Evolutionary conservation across 2,329 filamentous ascomycete genomes (phyloP).

Genomic region (Alternaria sp.): DNA sequence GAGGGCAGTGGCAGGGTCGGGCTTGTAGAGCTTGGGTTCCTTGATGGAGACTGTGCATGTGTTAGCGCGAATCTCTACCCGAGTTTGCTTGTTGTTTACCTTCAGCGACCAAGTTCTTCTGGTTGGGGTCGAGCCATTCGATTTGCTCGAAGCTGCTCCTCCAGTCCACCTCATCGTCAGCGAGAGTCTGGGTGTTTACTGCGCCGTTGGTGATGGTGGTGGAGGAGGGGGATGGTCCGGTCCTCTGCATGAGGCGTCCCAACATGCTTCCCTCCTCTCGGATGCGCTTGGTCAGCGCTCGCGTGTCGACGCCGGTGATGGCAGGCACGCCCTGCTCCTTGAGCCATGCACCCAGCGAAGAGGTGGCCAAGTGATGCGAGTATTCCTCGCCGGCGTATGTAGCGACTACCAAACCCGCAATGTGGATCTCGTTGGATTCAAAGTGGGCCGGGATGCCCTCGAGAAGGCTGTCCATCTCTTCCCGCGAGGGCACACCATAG

Average conservation of each 20-base stretch:
- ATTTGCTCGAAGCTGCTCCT: constrained; percentile 73
- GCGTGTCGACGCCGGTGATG: constrained; percentile 93
- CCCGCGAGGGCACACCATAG: constrained; percentile 92
- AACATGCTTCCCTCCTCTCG: constrained; percentile 95
- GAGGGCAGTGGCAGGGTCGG: constrained; percentile 71
- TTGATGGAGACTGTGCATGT: constrained; percentile 79
- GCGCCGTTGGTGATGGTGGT: constrained; percentile 49
- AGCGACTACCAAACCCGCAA: constrained; percentile 87
- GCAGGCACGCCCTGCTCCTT: constrained; percentile 95
- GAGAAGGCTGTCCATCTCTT: constrained; percentile 82
- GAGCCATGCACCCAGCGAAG: constrained; percentile 91
- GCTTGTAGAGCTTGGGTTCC: constrained; percentile 83
- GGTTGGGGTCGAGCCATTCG: constrained; percentile 91
- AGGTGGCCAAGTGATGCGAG: constrained; percentile 90
- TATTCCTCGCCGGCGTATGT: constrained; percentile 94
- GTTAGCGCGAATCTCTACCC: constrained; percentile 25
- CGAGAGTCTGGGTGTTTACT: constrained; percentile 37
- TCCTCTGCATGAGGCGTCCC: constrained; percentile 82
- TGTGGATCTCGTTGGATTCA: constrained; percentile 90
- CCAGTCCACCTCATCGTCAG: constrained; percentile 51
- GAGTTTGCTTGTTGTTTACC: constrained; percentile 61
- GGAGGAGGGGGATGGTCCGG: constrained; percentile 46
- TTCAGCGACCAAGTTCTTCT: constrained; percentile 89
- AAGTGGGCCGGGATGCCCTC: constrained; percentile 89
- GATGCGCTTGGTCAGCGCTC: constrained; percentile 92